Evolutionary conservation across 148 eudicot genomes (phyloP), one percentile per base, ranked within the genome.

Genomic region (Cornus suecica): DNA sequence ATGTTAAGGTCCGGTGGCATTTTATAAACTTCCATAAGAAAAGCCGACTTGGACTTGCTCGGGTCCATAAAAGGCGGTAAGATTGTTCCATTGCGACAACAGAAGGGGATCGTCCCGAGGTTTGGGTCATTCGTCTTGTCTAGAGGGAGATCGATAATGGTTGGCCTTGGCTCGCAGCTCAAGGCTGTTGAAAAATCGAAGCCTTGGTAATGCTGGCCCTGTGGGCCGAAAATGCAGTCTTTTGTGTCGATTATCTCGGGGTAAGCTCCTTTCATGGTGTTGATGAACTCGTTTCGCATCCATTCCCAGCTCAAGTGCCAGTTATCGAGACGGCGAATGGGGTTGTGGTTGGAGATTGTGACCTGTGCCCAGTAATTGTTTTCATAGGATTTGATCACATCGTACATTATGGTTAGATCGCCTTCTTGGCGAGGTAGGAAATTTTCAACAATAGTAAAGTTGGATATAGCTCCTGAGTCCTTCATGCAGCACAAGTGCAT

Each of bases 281-380:
- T 70, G 67, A 91, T 89, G 71, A 91, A 91, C 41, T 91, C 95
- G 14, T 78, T 84, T 37, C 86, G 74, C 81, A 77, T 80, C 95
- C 95, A 91, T 1, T 91, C 88, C 88, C 87, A 91, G 51, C 90
- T 83, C 23, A 88, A 68, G 34, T 79, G 78, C 95, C 95, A 89
- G 63, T 81, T 72, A 32, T 89, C 87, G 2, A 91, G 80, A 25
- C 95, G 88, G 52, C 83, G 76, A 0, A 80, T 65, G 4, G 86
- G 88, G 72, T 84, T 84, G 65, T 87, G 80, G 73, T 86, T 89
- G 9, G 84, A 52, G 60, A 91, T 79, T 3, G 88, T 91, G 20
- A 91, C 92, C 26, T 84, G 84, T 2, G 91, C 87, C 91, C 84
- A 84, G 75, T 91, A 91, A 66, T 81, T 77, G 0, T 80, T 26